These are phyloP conservation scores for Podaxis sp. DNA, from an alignment of 768 basidiomycete species.

Conservation along the genomic window DNA sequence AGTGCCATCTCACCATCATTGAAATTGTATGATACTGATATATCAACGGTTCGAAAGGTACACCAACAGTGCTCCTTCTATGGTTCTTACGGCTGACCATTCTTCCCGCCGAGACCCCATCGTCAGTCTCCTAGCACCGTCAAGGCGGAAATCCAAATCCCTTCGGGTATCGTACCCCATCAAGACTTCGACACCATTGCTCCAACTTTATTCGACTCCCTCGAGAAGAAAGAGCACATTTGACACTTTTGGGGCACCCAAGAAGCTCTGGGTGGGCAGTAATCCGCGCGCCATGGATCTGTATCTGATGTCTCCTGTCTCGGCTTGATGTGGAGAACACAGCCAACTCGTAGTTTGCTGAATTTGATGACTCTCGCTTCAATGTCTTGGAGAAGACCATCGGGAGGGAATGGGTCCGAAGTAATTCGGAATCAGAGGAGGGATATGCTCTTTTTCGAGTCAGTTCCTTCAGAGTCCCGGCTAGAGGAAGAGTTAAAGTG, in stretches of 20 bases:
- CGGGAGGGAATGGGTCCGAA: no score
- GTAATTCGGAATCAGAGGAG: no score
- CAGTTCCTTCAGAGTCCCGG: no score
- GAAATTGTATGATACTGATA: slow-evolving; percentile 81
- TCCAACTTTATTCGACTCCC: no score
- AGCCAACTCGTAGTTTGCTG: no score
- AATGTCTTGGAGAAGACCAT: no score
- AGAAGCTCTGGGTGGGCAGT: neutral
- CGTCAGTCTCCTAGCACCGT: slow-evolving; percentile 81
- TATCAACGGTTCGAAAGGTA: slow-evolving; percentile 80
- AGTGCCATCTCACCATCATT: slow-evolving; percentile 54
- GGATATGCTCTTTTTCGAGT: no score
- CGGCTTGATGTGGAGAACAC: no score
- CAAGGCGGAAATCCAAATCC: slow-evolving; percentile 65
- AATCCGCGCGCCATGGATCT: no score
- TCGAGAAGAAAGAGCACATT: slow-evolving; percentile 42
- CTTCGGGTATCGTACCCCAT: slow-evolving; percentile 92
- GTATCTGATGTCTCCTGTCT: no score
- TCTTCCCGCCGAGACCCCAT: slow-evolving; percentile 59
- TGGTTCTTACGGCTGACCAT: neutral
- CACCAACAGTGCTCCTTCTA: slow-evolving; percentile 21
- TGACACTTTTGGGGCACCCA: slow-evolving; percentile 58
- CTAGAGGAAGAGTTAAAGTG: no score
- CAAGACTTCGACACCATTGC: slow-evolving; percentile 77
- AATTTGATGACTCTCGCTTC: no score